Conservation (phyloP, 495 filamentous ascomycete genomes). For the Penicillium waksmanii region DNA sequence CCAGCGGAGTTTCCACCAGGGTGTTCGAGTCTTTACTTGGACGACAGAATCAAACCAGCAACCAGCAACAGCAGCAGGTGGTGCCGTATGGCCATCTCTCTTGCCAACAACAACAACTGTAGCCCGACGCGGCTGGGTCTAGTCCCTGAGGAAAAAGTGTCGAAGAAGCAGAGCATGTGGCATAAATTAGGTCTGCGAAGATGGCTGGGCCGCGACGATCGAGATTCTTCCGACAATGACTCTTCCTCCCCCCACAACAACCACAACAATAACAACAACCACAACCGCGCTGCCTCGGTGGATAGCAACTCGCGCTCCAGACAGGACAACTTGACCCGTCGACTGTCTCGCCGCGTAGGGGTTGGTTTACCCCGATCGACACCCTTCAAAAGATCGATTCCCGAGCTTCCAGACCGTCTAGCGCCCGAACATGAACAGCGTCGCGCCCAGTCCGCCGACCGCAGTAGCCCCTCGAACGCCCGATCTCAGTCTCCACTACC, state of each 20-base stretch:
- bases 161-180: conserved; percentile 56
- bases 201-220: conserved; percentile 55
- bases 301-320: conserved; percentile 40
- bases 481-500: conserved; percentile 49
- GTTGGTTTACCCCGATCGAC: conserved; percentile 74
- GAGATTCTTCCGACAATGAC: conserved; percentile 34
- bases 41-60: conserved; percentile 24
- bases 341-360: conserved; percentile 72
- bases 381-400: conserved; percentile 80
- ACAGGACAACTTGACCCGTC: conserved; percentile 52
- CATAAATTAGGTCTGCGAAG: conserved; percentile 48
- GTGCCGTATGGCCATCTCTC: conserved; percentile 50
- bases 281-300: conserved; percentile 27
- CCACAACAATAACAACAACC: not conserved
- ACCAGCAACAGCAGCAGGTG: conserved; percentile 2
- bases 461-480: conserved; percentile 53
- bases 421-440: conserved; percentile 66
- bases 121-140: conserved; percentile 45
- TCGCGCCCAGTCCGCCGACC: conserved; percentile 75
- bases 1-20: conserved; percentile 37
- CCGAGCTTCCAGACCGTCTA: conserved; percentile 74
- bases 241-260: not conserved
- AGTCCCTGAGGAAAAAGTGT: conserved; percentile 39
- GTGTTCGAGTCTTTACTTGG: conserved; percentile 40
- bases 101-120: conserved; percentile 47